Base-by-base conservation (phyloP, 1,139 yeast genomes). In the Debaryomyces nepalensis region DNA sequence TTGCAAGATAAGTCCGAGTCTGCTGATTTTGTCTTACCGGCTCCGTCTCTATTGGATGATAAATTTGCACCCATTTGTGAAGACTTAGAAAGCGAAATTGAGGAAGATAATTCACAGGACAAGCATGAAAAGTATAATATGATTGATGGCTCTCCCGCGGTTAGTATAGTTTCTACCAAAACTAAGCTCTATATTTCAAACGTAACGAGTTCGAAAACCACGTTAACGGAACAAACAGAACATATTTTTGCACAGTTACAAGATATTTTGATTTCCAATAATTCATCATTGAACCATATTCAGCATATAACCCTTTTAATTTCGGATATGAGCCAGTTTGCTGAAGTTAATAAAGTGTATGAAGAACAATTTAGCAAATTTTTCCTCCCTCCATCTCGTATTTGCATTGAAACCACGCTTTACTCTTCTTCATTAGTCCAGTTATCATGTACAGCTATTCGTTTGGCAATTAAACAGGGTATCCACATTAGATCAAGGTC, bases 401-500 rank as follows among this genome's bases (percentile, higher is more conserved):
- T 88, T 0, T 91, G 98, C 61, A 78, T 93, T 9, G 84, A 85
- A 45, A 78, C 95, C 0, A 49, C 55, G 0, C 55, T 84, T 2
- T 70, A 83, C 1, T 41, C 50, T 1, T 58, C 61, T 0, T 45
- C 45, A 19, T 55, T 63, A 5, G 58, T 84, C 2, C 86, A 81
- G 50, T 57, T 90, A 9, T 86, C 95, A 0, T 81, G 87, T 26
- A 66, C 75, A 4, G 73, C 75, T 2, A 60, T 77, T 5, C 57
- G 59, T 26, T 48, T 59, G 39, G 52, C 55, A 2, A 52, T 46
- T 14, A 81, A 82, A 51, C 67, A 67, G 31, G 97, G 98, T 0
- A 68, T 93, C 18, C 98, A 93, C 58, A 88, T 93, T 4, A 89
- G 93, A 53, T 89, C 98, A 1, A 73, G 93, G 44, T 89, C 97